These are phyloP conservation scores for Clitopilus passeckerianus DNA, from an alignment of 768 basidiomycete genomes.

Conservation along the genomic window DNA sequence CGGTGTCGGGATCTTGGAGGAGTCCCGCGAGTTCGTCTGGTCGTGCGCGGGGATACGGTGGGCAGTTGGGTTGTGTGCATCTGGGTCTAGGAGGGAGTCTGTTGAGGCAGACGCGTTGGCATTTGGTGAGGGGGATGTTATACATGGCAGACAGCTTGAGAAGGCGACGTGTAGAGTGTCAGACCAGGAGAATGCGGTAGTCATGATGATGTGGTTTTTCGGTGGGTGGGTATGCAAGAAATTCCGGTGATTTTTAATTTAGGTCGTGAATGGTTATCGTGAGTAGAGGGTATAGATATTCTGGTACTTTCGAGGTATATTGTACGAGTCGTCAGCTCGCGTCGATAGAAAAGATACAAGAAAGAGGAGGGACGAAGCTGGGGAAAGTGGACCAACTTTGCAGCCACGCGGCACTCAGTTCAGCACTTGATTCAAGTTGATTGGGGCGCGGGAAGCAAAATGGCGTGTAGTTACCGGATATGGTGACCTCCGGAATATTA, in stretches of 20 bases:
- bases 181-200: conserved; percentile 48
- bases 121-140: conserved; percentile 23
- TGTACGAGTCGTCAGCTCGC: background rate
- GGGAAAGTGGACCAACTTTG: background rate
- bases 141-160: conserved; percentile 56
- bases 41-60: conserved; percentile 31
- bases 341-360: background rate
- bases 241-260: background rate
- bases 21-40: conserved; percentile 34
- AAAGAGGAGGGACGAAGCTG: background rate
- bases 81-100: conserved; percentile 15
- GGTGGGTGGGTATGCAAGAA: background rate
- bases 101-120: conserved; percentile 12
- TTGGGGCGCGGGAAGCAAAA: background rate
- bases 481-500: background rate
- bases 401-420: background rate
- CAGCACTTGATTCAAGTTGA: background rate
- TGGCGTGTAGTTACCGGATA: background rate
- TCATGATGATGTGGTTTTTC: conserved; percentile 18
- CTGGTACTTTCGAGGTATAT: background rate
- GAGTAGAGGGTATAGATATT: background rate
- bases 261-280: background rate
- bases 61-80: conserved; percentile 18
- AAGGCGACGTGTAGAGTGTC: conserved; percentile 57
- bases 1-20: conserved; percentile 30